phyloP scores from a whole-genome alignment of 192 early-diverging fungal genomes.

The Coemansia sp. region DNA sequence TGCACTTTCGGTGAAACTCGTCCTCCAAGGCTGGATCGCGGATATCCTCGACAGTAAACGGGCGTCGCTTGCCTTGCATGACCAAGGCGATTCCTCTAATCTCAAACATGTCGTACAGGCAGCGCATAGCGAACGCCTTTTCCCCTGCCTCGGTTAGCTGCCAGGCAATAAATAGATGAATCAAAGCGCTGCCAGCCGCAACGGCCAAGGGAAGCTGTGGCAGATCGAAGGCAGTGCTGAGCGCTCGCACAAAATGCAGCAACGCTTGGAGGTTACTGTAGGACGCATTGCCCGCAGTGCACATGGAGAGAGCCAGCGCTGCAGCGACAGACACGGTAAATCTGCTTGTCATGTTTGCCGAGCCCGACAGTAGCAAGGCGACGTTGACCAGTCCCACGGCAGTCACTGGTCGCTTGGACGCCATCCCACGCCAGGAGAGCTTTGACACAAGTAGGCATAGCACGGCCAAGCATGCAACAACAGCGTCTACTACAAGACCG shows the following conservation, averaged over 20 bases:
- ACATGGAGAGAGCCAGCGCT: background rate
- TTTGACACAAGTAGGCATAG: background rate
- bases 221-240: background rate
- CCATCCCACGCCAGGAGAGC: background rate
- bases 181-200: background rate
- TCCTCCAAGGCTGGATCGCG: background rate
- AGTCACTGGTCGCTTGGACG: background rate
- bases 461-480: background rate
- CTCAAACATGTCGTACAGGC: background rate
- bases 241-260: background rate
- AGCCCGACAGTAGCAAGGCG: background rate
- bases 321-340: background rate
- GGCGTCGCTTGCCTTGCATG: background rate
- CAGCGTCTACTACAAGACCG: background rate
- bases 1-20: background rate
- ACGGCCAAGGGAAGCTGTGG: background rate
- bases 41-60: background rate
- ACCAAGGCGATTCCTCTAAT: background rate
- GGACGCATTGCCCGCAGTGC: background rate
- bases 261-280: background rate
- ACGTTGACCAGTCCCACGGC: background rate
- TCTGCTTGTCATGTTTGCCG: background rate
- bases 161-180: background rate
- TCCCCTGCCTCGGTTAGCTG: background rate
- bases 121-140: background rate